Percentiles rank a stretch among this genome's conserved stretches.
These are phyloP conservation scores for Yamadazyma oceani DNA, from an alignment of 1,139 yeast species.

Conservation along the genomic window DNA sequence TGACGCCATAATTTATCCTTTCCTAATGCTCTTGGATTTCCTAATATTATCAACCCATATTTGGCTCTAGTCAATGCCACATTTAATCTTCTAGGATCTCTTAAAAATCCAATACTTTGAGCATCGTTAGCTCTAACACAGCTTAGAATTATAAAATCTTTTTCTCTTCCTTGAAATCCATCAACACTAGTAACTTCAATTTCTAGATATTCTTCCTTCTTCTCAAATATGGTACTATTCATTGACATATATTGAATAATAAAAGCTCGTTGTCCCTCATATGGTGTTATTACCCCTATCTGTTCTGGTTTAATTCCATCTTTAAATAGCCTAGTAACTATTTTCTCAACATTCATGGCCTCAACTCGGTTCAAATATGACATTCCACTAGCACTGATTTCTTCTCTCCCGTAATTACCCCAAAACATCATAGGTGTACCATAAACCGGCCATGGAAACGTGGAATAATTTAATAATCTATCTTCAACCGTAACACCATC, in stretches of 20 bases:
- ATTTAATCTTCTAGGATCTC: constrained; percentile 87
- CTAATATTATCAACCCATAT: constrained; percentile 78
- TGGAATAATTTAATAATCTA: constrained; percentile 53
- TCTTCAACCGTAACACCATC: constrained; percentile 84
- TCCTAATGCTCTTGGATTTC: constrained; percentile 79
- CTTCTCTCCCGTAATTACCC: constrained; percentile 89
- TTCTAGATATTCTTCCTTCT: constrained; percentile 59
- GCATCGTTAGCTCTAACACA: constrained; percentile 91
- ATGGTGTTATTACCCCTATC: constrained; percentile 92
- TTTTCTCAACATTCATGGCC: constrained; percentile 86
- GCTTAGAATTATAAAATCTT: constrained; percentile 82
- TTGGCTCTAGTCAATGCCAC: constrained; percentile 93
- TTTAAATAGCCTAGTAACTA: constrained; percentile 68
- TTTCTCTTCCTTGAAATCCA: constrained; percentile 96
- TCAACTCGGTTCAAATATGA: constrained; percentile 87
- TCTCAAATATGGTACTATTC: constrained; percentile 63
- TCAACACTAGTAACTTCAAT: constrained; percentile 93
- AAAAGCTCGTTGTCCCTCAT: constrained; percentile 91
- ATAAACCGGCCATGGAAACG: constrained; percentile 88
- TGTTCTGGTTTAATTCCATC: constrained; percentile 82
- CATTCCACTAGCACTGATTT: constrained; percentile 78
- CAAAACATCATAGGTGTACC: constrained; percentile 93
- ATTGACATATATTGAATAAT: constrained; percentile 75
- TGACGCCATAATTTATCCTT: constrained; percentile 79
- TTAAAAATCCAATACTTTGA: constrained; percentile 81